phyloP scores from a whole-genome alignment of 2,329 filamentous ascomycete species.

The Chrysosporium queenslandicum region DNA sequence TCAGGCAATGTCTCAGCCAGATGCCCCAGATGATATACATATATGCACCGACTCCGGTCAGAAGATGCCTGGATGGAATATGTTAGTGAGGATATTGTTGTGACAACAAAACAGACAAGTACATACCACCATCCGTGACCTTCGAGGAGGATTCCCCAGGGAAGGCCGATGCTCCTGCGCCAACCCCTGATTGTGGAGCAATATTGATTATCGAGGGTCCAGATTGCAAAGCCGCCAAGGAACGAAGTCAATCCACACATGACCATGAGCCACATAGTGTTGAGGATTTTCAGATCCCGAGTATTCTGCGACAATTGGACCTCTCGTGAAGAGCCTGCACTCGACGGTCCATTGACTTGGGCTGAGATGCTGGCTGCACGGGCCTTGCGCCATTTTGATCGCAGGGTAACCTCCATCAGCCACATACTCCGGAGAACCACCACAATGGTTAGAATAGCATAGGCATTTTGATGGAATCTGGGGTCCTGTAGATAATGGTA shows the following conservation, averaged over 20 bases:
- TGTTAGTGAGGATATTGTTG: background rate
- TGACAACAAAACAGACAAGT: background rate
- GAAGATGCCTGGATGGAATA: constrained; percentile 52
- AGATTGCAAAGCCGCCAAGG: constrained; percentile 63
- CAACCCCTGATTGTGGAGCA: constrained; percentile 56
- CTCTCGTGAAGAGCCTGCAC: constrained; percentile 35
- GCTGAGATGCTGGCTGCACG: constrained; percentile 23
- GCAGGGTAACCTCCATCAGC: constrained; percentile 60
- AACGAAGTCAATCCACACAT: constrained; percentile 59
- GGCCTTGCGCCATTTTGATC: constrained; percentile 46
- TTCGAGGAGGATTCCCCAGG: constrained; percentile 68
- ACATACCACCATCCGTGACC: constrained; percentile 62
- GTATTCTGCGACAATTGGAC: constrained; percentile 42
- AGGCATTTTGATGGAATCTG: constrained; percentile 71
- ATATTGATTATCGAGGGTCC: constrained; percentile 70
- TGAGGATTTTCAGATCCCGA: constrained; percentile 49
- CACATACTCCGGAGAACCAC: constrained; percentile 66
- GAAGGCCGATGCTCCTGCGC: constrained; percentile 60
- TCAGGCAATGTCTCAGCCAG: constrained; percentile 68
- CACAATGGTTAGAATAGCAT: constrained; percentile 59
- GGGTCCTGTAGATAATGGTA: constrained; percentile 78
- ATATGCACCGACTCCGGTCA: constrained; percentile 75
- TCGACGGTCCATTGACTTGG: constrained; percentile 18
- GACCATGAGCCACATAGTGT: constrained; percentile 68
- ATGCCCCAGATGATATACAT: constrained; percentile 77